Base-by-base conservation (phyloP, 2,329 filamentous ascomycete species). In the Aureobasidium pullulans region DNA sequence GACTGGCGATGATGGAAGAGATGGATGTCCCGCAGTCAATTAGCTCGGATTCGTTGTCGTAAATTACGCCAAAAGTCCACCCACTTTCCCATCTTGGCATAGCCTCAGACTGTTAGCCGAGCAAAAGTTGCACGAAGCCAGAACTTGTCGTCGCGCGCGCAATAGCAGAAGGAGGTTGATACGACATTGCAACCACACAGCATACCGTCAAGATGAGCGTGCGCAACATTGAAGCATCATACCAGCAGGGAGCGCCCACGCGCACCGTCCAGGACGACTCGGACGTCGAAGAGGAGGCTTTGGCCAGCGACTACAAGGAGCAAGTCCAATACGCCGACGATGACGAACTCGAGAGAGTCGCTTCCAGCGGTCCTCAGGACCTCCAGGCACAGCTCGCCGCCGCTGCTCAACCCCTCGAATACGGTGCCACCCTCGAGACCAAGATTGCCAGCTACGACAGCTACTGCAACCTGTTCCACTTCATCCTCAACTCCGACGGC, bases 361-460 rank as follows among this genome's bases (percentile, higher is more conserved):
- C 69, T 36, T 77, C 76, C 36, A 84, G 82, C 68, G 88, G 90
- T 75, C 81, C 85, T 72, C 90, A 96, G 75, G 94, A 97, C 72
- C 90, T 99, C 70, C 92, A 97, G 79, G 88, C 90, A 64, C 89
- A 94, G 74, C 83, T 99, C 64, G 87, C 87, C 65, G 90, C 92
- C 66, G 94, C 94, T 62, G 94, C 94, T 65, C 93, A 94, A 70
- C 94, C 94, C 54, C 82, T 99, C 66, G 94, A 99, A 74, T 97
- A 96, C 76, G 91, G 94, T 71, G 94, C 94, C 49, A 90, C 92
- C 36, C 83, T 99, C 60, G 94, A 97, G 77, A 89, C 90, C 75
- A 97, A 97, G 80, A 96, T 97, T 79, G 87, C 90, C 75, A 96
- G 92, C 80, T 99, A 99, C 82, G 94, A 99, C 79, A 90, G 90